Base-by-base conservation (phyloP, 2,329 filamentous ascomycete genomes). In the Alternaria triticina region DNA sequence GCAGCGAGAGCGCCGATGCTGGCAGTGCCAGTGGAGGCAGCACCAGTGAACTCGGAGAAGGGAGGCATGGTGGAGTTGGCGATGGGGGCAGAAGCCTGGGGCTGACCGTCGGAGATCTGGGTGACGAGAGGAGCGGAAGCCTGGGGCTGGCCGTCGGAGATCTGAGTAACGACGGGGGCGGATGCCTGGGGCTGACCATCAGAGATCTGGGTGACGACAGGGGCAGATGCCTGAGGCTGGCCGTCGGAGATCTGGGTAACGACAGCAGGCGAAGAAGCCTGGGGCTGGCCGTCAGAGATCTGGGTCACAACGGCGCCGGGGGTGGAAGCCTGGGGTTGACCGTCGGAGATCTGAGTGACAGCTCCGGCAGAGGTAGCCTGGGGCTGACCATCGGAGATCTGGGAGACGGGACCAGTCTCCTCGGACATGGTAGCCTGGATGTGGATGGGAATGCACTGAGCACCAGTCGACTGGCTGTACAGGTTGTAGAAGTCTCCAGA, bases 401-500 rank as follows among this genome's bases (percentile, higher is more conserved):
- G 70, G 5, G 74, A 70, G n/a, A 75, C 66, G 36, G 62, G 43
- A 23, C 61, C 64, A n/a, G 52, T 44, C 11, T 25, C 49, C 12
- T 28, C 49, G 11, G 13, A 30, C 56, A 55, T 64, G 46, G 68
- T 69, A 43, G 70, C 71, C 46, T 66, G 61, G 20, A 80, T 72
- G 65, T 77, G 75, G 58, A 80, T 77, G 30, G 73, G 68, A 22
- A 85, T 83, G 81, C 92, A 96, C 79, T 95, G 92, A 22, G 80
- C 79, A 4, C 90, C 91, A 83, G 86, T 89, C 74, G 86, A 79
- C 61, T 87, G 84, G 79, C 94, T 89, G 80, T 96, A 96, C 25
- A 96, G 83, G 84, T 96, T 96, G 85, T 89, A 93, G 82, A 96
- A 95, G 76, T 82, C 80, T 27, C 92, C 92, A 17, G 89, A 91